Percentiles rank a stretch among this genome's conserved stretches.
Conservation (phyloP, 768 basidiomycete species). For the Pulveroboletus sp. region DNA sequence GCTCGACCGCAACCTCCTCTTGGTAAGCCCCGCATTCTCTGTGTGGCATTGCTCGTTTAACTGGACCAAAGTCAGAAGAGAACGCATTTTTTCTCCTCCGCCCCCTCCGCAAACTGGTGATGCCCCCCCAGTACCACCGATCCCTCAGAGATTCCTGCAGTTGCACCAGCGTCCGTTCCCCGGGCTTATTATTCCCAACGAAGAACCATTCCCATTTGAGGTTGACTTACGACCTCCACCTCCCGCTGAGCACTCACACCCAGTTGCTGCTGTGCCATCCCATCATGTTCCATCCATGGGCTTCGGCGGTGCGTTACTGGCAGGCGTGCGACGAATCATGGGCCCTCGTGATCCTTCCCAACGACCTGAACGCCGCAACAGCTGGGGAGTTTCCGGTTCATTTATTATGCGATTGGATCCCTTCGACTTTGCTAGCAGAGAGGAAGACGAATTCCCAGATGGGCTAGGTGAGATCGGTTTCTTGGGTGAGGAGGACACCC, state of each 20-base stretch:
- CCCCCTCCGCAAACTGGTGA: slow-evolving; percentile 37
- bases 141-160: slow-evolving; percentile 39
- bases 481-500: slow-evolving; percentile 12
- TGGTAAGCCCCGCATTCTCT: slow-evolving; percentile 11
- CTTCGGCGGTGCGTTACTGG: slow-evolving; percentile 59
- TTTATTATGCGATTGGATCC: slow-evolving; percentile 30
- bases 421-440: slow-evolving; percentile 14
- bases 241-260: slow-evolving; percentile 22
- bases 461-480: slow-evolving; percentile 17
- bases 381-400: slow-evolving; percentile 24
- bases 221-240: slow-evolving; percentile 21
- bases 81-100: slow-evolving; percentile 43
- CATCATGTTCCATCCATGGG: slow-evolving; percentile 58
- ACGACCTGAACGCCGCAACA: slow-evolving; percentile 11
- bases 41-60: not conserved
- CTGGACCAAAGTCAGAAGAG: slow-evolving; percentile 13
- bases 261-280: slow-evolving; percentile 43
- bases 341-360: slow-evolving; percentile 9
- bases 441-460: slow-evolving; percentile 12
- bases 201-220: slow-evolving; percentile 52
- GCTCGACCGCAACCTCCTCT: slow-evolving; percentile 12
- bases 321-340: slow-evolving; percentile 33
- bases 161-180: slow-evolving; percentile 33
- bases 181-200: slow-evolving; percentile 47
- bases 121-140: slow-evolving; percentile 54